phyloP scores from a whole-genome alignment of 164 flowering plant species.

The Vitis vinifera region ASM3070453v1 NC_081814.1:12483501-12484000 shows the following conservation, averaged over 20 bases:
- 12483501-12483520: slow-evolving; percentile 89
- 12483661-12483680: slow-evolving; percentile 64
- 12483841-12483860: slow-evolving; percentile 75
- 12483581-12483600: slow-evolving; percentile 60
- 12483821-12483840: slow-evolving; percentile 79
- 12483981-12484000: slow-evolving; percentile 64
- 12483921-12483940: slow-evolving; percentile 74
- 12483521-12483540: slow-evolving; percentile 67
- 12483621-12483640: slow-evolving; percentile 52
- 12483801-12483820: slow-evolving; percentile 43
- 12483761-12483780: slow-evolving; percentile 71
- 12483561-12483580: slow-evolving; percentile 74
- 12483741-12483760: slow-evolving; percentile 59
- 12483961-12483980: slow-evolving; percentile 56
- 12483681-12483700: slow-evolving; percentile 57
- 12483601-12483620: slow-evolving; percentile 76
- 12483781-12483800: slow-evolving; percentile 65
- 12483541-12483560: slow-evolving; percentile 68
- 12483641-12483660: slow-evolving; percentile 68
- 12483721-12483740: slow-evolving; percentile 65
- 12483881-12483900: slow-evolving; percentile 56
- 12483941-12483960: slow-evolving; percentile 51
- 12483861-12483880: slow-evolving; percentile 69
- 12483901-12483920: slow-evolving; percentile 58
- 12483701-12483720: slow-evolving; percentile 71